Evolutionary conservation across 768 basidiomycete species (phyloP).

Genomic region (Hortiboletus flavorubellus): DNA sequence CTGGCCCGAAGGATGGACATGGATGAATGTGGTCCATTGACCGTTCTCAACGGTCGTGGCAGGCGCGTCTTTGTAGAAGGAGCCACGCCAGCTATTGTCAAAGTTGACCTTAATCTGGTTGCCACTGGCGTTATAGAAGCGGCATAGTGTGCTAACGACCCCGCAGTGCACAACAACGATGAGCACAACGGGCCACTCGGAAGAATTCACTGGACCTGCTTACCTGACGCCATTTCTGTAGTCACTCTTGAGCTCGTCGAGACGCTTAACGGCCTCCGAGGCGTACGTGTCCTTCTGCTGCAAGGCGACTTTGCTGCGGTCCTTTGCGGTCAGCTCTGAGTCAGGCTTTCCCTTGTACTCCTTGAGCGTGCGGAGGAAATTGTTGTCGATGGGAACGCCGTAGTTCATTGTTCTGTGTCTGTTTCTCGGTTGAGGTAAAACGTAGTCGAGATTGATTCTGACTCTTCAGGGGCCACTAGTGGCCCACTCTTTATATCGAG

Average conservation of each 20-base stretch:
- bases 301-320: neutral
- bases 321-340: neutral
- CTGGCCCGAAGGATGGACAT: neutral
- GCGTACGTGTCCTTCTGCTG: neutral
- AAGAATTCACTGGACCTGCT: neutral
- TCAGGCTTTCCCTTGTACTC: neutral
- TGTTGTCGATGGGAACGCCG: neutral
- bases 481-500: neutral
- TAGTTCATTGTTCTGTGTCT: neutral
- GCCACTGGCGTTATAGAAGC: neutral
- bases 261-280: neutral
- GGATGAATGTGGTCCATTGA: neutral
- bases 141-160: neutral
- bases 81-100: neutral
- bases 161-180: neutral
- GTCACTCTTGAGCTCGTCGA: neutral
- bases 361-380: neutral
- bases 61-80: neutral
- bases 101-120: neutral
- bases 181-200: neutral
- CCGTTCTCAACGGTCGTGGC: neutral
- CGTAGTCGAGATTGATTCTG: too few species aligned
- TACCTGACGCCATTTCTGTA: neutral
- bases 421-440: too few species aligned
- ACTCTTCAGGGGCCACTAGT: too few species aligned